These are phyloP conservation scores for Rhizophlyctis rosea DNA, from an alignment of 192 early-diverging fungal genomes.

Conservation along the genomic window DNA sequence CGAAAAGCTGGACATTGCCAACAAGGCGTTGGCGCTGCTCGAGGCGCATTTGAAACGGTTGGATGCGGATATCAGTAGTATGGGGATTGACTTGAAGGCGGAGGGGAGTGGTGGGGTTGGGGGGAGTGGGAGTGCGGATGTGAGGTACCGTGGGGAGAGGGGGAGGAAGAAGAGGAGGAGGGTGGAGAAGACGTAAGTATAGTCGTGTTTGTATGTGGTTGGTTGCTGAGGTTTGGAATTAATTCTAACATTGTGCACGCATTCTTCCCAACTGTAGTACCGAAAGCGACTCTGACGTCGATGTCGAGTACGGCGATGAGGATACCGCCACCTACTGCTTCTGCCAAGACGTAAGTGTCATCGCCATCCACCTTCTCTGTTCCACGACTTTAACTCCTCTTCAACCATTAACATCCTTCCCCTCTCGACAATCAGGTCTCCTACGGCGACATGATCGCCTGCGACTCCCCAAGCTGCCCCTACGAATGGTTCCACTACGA, in stretches of 20 bases:
- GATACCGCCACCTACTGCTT: not conserved
- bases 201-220: no score
- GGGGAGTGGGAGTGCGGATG: no score
- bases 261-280: no score
- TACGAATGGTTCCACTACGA: constrained; percentile 98
- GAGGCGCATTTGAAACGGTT: not conserved
- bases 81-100: not conserved
- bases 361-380: not conserved
- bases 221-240: no score
- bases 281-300: no score
- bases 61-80: not conserved
- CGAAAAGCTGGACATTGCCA: not conserved
- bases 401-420: not conserved
- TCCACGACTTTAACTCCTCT: not conserved
- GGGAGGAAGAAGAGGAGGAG: no score
- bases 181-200: no score
- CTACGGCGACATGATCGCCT: constrained; percentile 14
- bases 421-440: not conserved
- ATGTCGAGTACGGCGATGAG: not conserved
- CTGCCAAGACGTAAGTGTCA: not conserved
- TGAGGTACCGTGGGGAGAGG: no score
- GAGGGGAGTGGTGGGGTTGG: no score
- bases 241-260: no score
- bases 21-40: not conserved
- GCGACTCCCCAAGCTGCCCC: constrained; percentile 59